Evolutionary conservation across 31 red algal genomes (phyloP), one percentile per base, ranked within the genome.

Genomic region (Odonthalia washingtoniensis): DNA sequence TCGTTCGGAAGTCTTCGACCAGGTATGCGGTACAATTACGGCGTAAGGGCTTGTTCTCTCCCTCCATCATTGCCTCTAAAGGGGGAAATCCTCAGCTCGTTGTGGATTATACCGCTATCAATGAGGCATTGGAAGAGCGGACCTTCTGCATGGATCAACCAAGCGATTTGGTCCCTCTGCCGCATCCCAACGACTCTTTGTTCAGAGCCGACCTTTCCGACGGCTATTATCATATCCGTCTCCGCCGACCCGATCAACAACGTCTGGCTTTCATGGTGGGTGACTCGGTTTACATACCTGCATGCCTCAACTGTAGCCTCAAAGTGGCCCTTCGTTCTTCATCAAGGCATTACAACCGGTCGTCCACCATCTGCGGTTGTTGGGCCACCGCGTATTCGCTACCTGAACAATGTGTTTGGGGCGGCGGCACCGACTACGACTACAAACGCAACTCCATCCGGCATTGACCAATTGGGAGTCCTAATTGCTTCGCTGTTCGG

Each of bases 331-430:
- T 0, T 87, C 18, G 69, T 76, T 76, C 17, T 87, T 75, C 70
- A 87, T 72, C 3, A 87, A 87, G 27, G 30, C 72, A 4, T 52
- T 75, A 34, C 72, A 72, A 2, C 83, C 83, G 4, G 69, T 87
- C 39, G 83, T 87, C 0, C 3, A 5, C 35, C 17, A 77, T 41
- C 46, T 87, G 1, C 72, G 69, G 5, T 31, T 24, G 17, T 42
- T 14, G 5, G 83, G 69, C 40, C 57, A 81, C 57, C 52, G 46
- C 26, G 78, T 81, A 6, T 17, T 78, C 74, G 33, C 74, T 78
- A 78, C 30, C 41, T 78, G 18, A 40, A 78, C 74, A 57, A 81
- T 28, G 21, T 81, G 18, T 77, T 77, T 40, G 39, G 40, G 18
- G 74, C 74, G 16, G 36, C 74, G 35, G 14, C 36, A 40, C 40